These are phyloP conservation scores for Populus hybrid DNA, from an alignment of 441 rosid species.

Conservation along the genomic window DNA sequence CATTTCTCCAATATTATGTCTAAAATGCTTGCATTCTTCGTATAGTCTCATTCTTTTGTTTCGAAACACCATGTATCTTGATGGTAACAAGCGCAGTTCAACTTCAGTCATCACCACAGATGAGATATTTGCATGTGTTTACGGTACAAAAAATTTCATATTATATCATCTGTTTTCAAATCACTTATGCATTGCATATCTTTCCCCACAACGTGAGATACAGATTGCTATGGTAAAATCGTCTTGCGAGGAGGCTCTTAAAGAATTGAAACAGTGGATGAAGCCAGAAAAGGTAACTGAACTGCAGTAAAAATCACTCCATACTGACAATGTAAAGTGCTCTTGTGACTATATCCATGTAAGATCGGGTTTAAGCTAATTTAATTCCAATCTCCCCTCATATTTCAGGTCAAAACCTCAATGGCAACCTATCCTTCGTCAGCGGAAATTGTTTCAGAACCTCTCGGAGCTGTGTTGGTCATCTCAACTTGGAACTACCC, in stretches of 20 bases:
- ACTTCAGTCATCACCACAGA: background rate
- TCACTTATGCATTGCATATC: background rate
- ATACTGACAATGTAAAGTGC: background rate
- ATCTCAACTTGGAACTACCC: constrained; percentile 91
- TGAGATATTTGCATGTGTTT: background rate
- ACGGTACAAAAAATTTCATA: background rate
- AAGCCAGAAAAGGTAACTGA: constrained; percentile 58
- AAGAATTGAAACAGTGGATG: constrained; percentile 72
- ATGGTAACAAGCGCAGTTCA: background rate
- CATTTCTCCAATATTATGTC: background rate
- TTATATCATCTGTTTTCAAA: background rate
- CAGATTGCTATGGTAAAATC: constrained; percentile 57
- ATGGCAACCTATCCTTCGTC: constrained; percentile 71
- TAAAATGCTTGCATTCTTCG: background rate
- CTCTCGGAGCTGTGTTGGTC: constrained; percentile 74
- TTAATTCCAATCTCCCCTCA: background rate
- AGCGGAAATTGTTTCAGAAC: constrained; percentile 79
- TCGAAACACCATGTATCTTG: background rate
- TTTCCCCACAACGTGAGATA: background rate
- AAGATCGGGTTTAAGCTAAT: background rate
- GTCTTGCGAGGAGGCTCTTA: constrained; percentile 52
- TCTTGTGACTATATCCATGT: background rate
- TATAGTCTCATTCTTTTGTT: background rate
- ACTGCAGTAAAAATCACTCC: background rate
- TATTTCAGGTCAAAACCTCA: constrained; percentile 67